Base-by-base conservation (phyloP, 2,329 filamentous ascomycete genomes). In the Fusarium abutilonis region DNA sequence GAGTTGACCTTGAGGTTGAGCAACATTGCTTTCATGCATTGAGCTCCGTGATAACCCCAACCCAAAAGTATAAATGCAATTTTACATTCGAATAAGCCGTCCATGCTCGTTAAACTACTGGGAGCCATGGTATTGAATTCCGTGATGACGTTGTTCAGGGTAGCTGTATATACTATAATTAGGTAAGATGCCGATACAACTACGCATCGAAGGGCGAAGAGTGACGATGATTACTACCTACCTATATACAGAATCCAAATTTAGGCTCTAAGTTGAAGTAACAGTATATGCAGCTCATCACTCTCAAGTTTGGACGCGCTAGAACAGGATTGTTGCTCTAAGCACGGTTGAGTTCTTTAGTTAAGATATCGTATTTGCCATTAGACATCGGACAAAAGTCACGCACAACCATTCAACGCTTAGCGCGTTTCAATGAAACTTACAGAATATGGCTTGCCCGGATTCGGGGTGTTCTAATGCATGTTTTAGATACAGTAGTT, bases 401-500 rank as follows among this genome's bases (percentile, higher is more conserved):
- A 38, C 17, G n/a, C 17, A 38, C 5, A 38, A 21, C 17, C 17
- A 38, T 8, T 11, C 17, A 32, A 2, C n/a, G 21, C 6, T 29
- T 32, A 49, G 34, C 28, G 40, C 43, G 36, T 59, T 63, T 43
- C 21, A 49, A 31, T n/a, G 39, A 48, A 39, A 29, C 14, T 34
- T 34, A 13, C 31, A 14, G 38, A 15, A 26, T 14, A 26, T 14
- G 36, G 35, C 38, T 57, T 44, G 17, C 35, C 43, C 45, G 19
- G 11, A 55, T 59, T 40, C n/a, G n/a, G n/a, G n/a, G 26, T 43
- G 9, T 13, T 10, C 35, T 15, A 23, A 56, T 36, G 35, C 28
- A 19, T 48, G 31, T 66, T 47, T 58, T 45, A 62, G 48, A 49
- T 52, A 19, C 19, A 19, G 19, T 19, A 42, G 23, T 19, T 39